A percentile compares a stretch with the other conserved stretches of the same genome.
Conservation (phyloP, 192 early-diverging fungal species). For the Entomortierella parvispora region DNA sequence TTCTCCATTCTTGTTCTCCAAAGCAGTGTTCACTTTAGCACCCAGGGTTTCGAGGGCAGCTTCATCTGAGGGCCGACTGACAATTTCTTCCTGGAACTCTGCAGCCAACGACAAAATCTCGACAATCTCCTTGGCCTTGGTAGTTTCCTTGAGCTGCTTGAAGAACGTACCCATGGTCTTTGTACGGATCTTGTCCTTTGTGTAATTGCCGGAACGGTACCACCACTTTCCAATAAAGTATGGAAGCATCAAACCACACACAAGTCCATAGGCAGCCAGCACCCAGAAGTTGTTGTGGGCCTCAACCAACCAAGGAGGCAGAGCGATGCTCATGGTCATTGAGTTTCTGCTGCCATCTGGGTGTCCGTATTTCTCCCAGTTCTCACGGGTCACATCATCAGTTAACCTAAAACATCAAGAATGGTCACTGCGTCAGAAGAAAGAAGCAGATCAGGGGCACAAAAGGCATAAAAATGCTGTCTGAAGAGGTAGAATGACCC, state of each 20-base stretch:
- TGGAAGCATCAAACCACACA: conserved; percentile 92
- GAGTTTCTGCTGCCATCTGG: conserved; percentile 83
- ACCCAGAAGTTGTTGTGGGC: conserved; percentile 86
- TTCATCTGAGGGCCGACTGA: conserved; percentile 56
- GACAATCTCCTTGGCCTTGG: conserved; percentile 72
- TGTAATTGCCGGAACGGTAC: conserved; percentile 88
- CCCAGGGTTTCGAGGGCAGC: conserved; percentile 54
- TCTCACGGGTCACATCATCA: conserved; percentile 87
- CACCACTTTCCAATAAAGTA: conserved; percentile 94
- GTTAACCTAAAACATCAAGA: conserved; percentile 70
- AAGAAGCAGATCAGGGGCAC: too few relatives aligned
- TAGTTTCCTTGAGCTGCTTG: conserved; percentile 85
- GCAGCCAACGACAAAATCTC: conserved; percentile 78
- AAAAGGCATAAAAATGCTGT: neutral
- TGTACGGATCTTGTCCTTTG: conserved; percentile 91
- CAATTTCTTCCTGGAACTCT: conserved; percentile 74
- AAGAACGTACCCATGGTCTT: conserved; percentile 92
- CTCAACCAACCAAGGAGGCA: conserved; percentile 92
- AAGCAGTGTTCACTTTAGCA: conserved; percentile 57
- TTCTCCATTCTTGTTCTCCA: conserved; percentile 67
- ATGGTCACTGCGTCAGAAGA: too few relatives aligned
- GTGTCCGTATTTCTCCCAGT: conserved; percentile 96
- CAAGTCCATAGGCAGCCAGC: conserved; percentile 82
- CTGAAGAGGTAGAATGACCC: neutral
- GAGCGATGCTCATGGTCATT: conserved; percentile 89